Conservation (phyloP, 352 stramenopile genomes). For the Globisporangium apiculatum region DNA sequence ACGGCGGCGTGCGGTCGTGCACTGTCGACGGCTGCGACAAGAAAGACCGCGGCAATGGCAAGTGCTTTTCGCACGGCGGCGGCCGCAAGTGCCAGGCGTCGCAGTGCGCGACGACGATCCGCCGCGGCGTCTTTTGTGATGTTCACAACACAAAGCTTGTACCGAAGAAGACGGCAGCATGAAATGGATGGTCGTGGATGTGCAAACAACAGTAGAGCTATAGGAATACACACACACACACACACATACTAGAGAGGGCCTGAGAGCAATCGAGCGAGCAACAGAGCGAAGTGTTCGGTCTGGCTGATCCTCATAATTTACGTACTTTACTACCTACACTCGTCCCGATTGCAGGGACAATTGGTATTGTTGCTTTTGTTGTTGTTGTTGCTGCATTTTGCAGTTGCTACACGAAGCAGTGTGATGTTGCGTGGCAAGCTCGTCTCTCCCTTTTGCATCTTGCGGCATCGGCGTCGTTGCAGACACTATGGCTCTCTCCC, state of each 20-base stretch:
- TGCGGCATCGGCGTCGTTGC: no score
- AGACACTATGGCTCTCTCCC: no score
- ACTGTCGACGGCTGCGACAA: conserved; percentile 63
- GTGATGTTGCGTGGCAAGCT: no score
- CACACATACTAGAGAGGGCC: neutral
- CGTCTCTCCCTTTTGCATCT: no score
- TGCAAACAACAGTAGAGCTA: conserved; percentile 1
- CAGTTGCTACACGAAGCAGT: no score
- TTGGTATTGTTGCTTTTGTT: no score
- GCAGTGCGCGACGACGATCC: conserved; percentile 62
- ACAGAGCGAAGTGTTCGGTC: neutral
- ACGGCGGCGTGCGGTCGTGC: conserved; percentile 71
- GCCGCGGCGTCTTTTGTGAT: conserved; percentile 55
- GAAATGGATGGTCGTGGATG: neutral
- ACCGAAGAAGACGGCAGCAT: conserved; percentile 12
- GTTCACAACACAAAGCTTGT: conserved; percentile 28
- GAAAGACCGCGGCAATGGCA: conserved; percentile 81
- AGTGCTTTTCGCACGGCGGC: conserved; percentile 73
- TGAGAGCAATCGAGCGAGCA: neutral
- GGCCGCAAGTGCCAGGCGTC: conserved; percentile 61
- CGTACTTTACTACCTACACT: no score
- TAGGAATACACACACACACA: neutral
- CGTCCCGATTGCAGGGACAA: no score
- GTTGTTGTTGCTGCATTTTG: no score
- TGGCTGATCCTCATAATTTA: neutral